phyloP scores from a whole-genome alignment of 2,329 filamentous ascomycete species.

The Akanthomyces muscarius region DNA sequence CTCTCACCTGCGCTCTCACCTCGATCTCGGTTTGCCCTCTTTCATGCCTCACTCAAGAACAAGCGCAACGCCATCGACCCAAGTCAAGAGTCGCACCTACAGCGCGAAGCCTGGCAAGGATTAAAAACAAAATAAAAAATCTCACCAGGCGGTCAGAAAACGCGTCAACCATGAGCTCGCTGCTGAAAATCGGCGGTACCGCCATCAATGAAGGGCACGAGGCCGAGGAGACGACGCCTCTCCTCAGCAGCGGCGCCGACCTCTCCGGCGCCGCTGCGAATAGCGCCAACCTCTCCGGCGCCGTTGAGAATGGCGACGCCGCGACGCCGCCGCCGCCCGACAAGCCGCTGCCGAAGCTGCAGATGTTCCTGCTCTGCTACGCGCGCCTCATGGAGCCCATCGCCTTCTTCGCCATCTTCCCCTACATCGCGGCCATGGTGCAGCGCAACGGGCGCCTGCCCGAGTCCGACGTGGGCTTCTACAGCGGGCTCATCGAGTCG shows the following conservation, averaged over 20 bases:
- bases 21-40: no score
- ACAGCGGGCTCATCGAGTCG: conserved; percentile 69
- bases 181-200: background rate
- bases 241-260: background rate
- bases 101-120: no score
- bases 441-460: conserved; percentile 58
- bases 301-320: background rate
- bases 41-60: no score
- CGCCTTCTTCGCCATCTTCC: conserved; percentile 80
- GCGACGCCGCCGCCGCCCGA: conserved; percentile 22
- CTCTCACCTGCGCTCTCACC: no score
- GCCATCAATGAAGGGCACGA: background rate
- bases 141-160: background rate
- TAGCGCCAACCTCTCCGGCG: background rate
- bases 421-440: conserved; percentile 77
- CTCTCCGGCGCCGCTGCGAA: background rate
- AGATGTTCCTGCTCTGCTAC: conserved; percentile 70
- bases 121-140: no score
- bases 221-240: conserved; percentile 8
- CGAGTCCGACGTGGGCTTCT: conserved; percentile 71
- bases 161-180: background rate
- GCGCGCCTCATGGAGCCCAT: conserved; percentile 70
- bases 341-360: conserved; percentile 52
- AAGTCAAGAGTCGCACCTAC: no score
- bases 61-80: no score